A percentile compares a stretch with the other conserved stretches of the same genome.
phyloP scores from a whole-genome alignment of 441 rosid genomes.

The Pelargonium citronellum region DNA sequence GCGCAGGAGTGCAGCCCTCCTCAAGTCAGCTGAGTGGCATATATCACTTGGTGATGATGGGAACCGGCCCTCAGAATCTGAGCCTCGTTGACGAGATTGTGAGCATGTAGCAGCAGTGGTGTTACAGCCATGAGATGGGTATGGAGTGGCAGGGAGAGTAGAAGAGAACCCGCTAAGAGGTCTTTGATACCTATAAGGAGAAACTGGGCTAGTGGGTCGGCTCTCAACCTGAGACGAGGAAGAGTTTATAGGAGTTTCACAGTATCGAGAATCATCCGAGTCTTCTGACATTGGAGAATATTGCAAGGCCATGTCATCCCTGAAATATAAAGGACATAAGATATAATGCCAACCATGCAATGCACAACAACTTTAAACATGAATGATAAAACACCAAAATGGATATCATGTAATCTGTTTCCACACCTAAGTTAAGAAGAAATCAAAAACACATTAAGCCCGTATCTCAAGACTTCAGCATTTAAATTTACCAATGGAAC shows the following conservation, averaged over 20 bases:
- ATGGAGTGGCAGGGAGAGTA: constrained; percentile 31
- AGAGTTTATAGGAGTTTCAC: constrained; percentile 44
- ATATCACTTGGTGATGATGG: constrained; percentile 97
- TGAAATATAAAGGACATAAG: constrained; percentile 22
- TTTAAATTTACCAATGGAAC: too few species aligned
- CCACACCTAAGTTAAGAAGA: too few species aligned
- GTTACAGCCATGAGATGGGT: constrained; percentile 31
- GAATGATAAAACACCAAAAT: background rate
- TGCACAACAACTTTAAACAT: background rate
- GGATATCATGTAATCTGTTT: too few species aligned
- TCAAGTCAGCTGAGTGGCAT: constrained; percentile 86
- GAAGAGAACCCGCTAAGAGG: constrained; percentile 41
- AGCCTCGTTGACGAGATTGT: constrained; percentile 64
- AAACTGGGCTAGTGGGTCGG: constrained; percentile 76
- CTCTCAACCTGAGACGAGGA: constrained; percentile 63
- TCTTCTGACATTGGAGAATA: constrained; percentile 99
- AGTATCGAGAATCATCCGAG: constrained; percentile 62
- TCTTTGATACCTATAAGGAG: constrained; percentile 64
- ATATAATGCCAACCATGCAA: constrained; percentile 6
- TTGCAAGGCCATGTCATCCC: constrained; percentile 79
- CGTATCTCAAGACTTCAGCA: too few species aligned
- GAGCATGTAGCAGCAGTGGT: constrained; percentile 29
- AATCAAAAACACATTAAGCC: too few species aligned
- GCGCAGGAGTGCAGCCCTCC: constrained; percentile 80
- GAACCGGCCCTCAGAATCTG: constrained; percentile 84